Base-by-base conservation (phyloP, 2,329 filamentous ascomycete species). In the Cytospora mali region DNA sequence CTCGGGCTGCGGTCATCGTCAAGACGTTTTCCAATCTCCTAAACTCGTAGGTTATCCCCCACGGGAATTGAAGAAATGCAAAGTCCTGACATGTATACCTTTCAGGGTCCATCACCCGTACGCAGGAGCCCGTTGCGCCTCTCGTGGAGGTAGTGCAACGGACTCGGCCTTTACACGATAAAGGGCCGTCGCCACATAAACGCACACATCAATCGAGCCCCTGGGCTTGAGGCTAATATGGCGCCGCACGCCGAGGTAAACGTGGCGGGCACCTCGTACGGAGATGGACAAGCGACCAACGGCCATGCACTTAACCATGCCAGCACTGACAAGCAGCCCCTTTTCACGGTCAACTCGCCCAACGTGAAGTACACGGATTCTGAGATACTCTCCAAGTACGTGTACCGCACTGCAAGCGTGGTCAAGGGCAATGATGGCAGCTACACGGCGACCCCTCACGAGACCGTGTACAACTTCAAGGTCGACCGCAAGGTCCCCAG, bases 21-120 rank as follows among this genome's bases (percentile, higher is more conserved):
- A 97, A 91, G 82, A 97, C 92, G 93, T 97, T 97, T 89, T 94
- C 93, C 84, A 97, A 96, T 82, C 90, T 96, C 73, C 89, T 97
- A 72, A 95, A 95, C 87, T 97, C 93, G 93, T 97, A 86, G 78
- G 92, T 75, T 21, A 27, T 62, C 35, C 55, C 27, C 14, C 51
- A 58, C 55, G 55, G 60, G 58, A 31, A 57, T 57, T 39, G 51
- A 29, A 55, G 62, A 61, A 64, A 70, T 18, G 35, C 25, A 7
- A 13, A 18, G n/a, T 66, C 55, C 72, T 75, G 67, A 77, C 68
- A 58, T 35, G 35, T 31, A 62, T 52, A 58, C 60, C 65, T 48
- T 65, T 49, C 76, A 97, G 93, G 78, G 86, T 88, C 80, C 93
- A 97, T 82, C 90, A 97, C 87, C 91, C 93, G 84, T 96, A 93